phyloP scores from a whole-genome alignment of 2,329 filamentous ascomycete species.

The Verruconis gallopava region DNA sequence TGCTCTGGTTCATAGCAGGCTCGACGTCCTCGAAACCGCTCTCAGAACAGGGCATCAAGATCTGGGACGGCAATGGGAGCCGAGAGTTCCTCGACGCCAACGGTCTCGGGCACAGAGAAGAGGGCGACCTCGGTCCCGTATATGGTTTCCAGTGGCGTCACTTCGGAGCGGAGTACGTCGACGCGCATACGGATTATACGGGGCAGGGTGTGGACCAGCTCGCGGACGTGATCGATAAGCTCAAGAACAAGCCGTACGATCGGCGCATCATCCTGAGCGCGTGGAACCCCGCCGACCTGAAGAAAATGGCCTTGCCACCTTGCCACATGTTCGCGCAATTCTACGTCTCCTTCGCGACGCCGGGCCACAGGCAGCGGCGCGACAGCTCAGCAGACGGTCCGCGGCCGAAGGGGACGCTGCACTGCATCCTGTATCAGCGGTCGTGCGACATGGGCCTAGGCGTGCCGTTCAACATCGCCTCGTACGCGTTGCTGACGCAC shows the following conservation, averaged over 20 bases:
- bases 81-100: constrained; percentile 80
- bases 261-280: constrained; percentile 79
- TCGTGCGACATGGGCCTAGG: constrained; percentile 95
- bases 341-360: constrained; percentile 63
- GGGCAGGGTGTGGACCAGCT: constrained; percentile 89
- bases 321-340: constrained; percentile 99
- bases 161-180: constrained; percentile 83
- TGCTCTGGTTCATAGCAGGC: constrained; percentile 90
- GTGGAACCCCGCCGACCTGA: constrained; percentile 83
- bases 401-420: constrained; percentile 52
- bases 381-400: constrained; percentile 13
- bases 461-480: constrained; percentile 95
- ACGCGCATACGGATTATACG: constrained; percentile 66
- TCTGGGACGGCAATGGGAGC: constrained; percentile 96
- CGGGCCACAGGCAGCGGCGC: constrained; percentile 9
- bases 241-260: constrained; percentile 75
- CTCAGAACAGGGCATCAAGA: constrained; percentile 72
- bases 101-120: constrained; percentile 67
- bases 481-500: constrained; percentile 84
- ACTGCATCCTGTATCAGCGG: constrained; percentile 85
- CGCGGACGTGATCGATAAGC: constrained; percentile 75
- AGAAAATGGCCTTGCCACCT: constrained; percentile 81
- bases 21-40: constrained; percentile 69
- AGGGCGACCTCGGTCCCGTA: constrained; percentile 84
- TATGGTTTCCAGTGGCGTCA: constrained; percentile 99